phyloP scores from a whole-genome alignment of 768 basidiomycete genomes.

The Naganishia friedmannii region DNA sequence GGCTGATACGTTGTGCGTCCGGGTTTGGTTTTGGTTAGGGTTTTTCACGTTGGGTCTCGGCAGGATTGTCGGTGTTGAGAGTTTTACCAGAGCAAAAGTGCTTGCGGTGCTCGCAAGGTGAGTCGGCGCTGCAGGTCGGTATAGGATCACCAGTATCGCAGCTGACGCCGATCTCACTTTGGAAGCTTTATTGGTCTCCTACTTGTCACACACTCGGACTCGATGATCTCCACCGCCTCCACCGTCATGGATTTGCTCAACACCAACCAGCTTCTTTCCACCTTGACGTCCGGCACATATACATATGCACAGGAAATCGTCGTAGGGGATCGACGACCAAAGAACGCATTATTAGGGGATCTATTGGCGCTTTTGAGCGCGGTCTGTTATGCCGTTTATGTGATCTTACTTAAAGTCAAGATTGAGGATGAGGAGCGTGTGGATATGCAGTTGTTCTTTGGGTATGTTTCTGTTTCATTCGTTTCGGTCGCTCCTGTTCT shows the following conservation, averaged over 20 bases:
- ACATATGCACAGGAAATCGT: neutral
- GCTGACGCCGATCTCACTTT: neutral
- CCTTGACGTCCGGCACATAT: slow-evolving; percentile 2
- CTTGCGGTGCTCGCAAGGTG: slow-evolving; percentile 77
- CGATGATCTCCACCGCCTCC: slow-evolving; percentile 41
- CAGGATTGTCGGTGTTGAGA: slow-evolving; percentile 75
- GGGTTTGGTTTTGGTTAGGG: slow-evolving; percentile 61
- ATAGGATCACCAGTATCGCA: too few species aligned
- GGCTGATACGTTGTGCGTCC: slow-evolving; percentile 19
- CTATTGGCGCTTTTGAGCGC: slow-evolving; percentile 80
- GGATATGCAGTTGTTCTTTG: slow-evolving; percentile 92
- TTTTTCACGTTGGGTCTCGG: slow-evolving; percentile 90
- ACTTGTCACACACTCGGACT: slow-evolving; percentile 85
- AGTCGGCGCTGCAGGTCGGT: slow-evolving; percentile 30
- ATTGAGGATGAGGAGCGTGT: slow-evolving; percentile 76
- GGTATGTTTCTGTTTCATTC: slow-evolving; percentile 35
- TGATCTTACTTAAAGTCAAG: slow-evolving; percentile 81
- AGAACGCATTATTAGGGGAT: slow-evolving; percentile 68
- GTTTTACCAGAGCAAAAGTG: slow-evolving; percentile 68
- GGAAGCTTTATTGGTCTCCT: slow-evolving; percentile 74
- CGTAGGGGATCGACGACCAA: slow-evolving; percentile 31
- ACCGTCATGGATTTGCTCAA: slow-evolving; percentile 23
- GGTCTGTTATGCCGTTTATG: slow-evolving; percentile 80
- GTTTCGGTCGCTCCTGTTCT: neutral
- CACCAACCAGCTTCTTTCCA: neutral